phyloP scores from a whole-genome alignment of 331 rosid genomes.

The Malus hybrid region DNA sequence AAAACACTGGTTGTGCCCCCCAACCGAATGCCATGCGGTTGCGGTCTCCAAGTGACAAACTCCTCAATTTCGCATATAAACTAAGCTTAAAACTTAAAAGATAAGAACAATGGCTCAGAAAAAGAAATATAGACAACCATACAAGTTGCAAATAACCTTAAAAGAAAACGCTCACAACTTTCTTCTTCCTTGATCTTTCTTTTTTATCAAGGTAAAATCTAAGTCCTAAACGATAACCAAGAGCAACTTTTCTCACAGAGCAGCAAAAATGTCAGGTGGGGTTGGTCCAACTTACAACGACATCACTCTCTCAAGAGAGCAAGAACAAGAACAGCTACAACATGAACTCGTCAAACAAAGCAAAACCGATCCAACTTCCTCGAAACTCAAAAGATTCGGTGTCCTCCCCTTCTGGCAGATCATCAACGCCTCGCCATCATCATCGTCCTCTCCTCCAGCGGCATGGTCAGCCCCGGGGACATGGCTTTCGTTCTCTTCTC shows the following conservation, averaged over 20 bases:
- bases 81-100: too few relatives aligned
- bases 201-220: not conserved
- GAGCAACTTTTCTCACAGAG: too few relatives aligned
- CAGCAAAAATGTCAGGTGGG: not conserved
- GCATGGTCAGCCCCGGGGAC: slow-evolving; percentile 50
- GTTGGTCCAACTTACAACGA: not conserved
- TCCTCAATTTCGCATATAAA: too few relatives aligned
- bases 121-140: too few relatives aligned
- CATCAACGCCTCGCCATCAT: slow-evolving; percentile 39
- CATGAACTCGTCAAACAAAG: not conserved
- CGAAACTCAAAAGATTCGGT: not conserved
- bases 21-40: too few relatives aligned
- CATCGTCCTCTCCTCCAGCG: slow-evolving; percentile 47
- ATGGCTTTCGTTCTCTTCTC: slow-evolving; percentile 45
- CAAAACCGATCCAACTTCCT: not conserved
- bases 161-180: too few relatives aligned
- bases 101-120: too few relatives aligned
- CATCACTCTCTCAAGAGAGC: not conserved
- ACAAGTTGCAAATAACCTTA: too few relatives aligned
- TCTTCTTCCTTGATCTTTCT: too few relatives aligned
- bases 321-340: not conserved
- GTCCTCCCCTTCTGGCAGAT: not conserved
- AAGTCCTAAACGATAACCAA: not conserved
- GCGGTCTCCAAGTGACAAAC: too few relatives aligned
- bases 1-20: too few relatives aligned